Base-by-base conservation (phyloP, 257 asterid genomes). In the Solanum ossicruentum region DNA sequence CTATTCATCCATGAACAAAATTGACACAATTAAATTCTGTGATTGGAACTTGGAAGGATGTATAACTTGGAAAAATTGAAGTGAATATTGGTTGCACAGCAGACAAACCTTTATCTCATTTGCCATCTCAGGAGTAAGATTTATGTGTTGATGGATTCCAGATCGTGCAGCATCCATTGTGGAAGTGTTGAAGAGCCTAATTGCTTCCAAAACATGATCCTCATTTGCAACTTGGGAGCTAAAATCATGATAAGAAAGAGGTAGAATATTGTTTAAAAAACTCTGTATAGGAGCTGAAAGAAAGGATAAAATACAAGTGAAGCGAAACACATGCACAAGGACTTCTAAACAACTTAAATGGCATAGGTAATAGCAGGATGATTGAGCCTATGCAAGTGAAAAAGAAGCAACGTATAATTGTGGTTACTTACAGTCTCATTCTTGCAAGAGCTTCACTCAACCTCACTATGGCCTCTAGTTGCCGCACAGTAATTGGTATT, bases 401-500 rank as follows among this genome's bases (percentile, higher is more conserved):
- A 20, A 47, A 21, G 51, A 51, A 32, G 3, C 67, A 49, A 43
- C 36, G 7, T 63, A 83, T 36, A 58, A 45, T 58, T 4, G 28
- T 21, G 75, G 32, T 20, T 86, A 91, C 99, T 93, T 93, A 96
- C 99, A 95, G 92, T 63, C 95, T 91, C 98, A 96, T 95, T 91
- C 84, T 95, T 63, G 99, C 99, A 36, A 93, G 97, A 81, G 99
- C 87, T 89, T 96, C 99, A 63, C 99, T 96, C 92, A 96, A 87
- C 88, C 98, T 93, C 89, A 95, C 98, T 55, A 96, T 90, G 77
- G 99, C 99, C 88, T 96, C 99, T 84, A 96, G 91, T 91, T 96
- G 99, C 93, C 98, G 91, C 87, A 96, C 99, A n/a, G 99, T 96
- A 81, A 96, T 96, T 86, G 99, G 99, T 86, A 96, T 93, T 3